Conservation (phyloP, 345 rosid species). For the Euphorbia lathyris region DNA sequence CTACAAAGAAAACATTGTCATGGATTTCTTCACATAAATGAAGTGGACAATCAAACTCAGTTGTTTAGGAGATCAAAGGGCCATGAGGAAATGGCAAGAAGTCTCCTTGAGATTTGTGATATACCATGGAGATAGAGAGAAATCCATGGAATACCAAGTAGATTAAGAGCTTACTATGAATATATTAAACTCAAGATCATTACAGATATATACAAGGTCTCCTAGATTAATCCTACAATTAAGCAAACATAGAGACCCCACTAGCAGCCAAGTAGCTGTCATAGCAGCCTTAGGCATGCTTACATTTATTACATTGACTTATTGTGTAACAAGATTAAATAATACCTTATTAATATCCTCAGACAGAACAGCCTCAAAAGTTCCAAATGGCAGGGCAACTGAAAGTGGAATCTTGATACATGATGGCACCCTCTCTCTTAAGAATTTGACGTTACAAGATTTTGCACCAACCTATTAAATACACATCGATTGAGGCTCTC, state of each 20-base stretch:
- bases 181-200: too few relatives aligned
- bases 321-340: conserved; percentile 4
- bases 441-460: conserved; percentile 38
- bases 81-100: neutral
- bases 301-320: too few relatives aligned
- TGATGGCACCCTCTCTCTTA: conserved; percentile 36
- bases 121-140: too few relatives aligned
- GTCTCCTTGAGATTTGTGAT: too few relatives aligned
- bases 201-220: too few relatives aligned
- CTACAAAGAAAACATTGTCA: neutral
- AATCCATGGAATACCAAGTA: too few relatives aligned
- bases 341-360: conserved; percentile 34
- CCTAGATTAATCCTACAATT: too few relatives aligned
- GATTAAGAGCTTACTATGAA: too few relatives aligned
- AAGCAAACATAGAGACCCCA: too few relatives aligned
- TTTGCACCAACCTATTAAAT: conserved; percentile 40
- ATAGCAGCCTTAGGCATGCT: too few relatives aligned
- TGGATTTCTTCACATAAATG: neutral
- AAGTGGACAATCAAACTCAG: neutral
- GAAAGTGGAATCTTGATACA: conserved; percentile 41
- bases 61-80: neutral
- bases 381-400: conserved; percentile 44
- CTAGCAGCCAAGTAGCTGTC: too few relatives aligned
- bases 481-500: conserved; percentile 3
- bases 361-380: conserved; percentile 34